Evolutionary conservation across 495 filamentous ascomycete species (phyloP).

Genomic region (Penicillium malachiteum): DNA sequence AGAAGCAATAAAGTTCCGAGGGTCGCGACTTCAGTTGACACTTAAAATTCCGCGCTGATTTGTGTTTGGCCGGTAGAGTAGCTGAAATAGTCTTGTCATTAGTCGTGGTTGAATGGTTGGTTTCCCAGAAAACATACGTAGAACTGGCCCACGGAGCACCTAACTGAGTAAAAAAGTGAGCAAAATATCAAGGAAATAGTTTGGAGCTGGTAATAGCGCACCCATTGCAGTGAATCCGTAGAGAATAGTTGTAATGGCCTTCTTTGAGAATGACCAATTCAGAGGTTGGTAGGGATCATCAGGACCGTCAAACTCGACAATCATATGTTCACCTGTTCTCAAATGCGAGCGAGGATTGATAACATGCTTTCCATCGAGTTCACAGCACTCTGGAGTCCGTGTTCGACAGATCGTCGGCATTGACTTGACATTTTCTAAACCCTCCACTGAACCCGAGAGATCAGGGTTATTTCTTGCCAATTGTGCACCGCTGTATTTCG

Average conservation of each 20-base stretch:
- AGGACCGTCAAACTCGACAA: constrained; percentile 30
- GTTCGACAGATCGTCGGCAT: too few species aligned
- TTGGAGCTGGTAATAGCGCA: constrained; percentile 17
- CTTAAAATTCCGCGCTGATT: constrained; percentile 43
- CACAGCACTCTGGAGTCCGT: too few species aligned
- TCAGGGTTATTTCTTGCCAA: too few species aligned
- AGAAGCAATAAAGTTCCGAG: constrained; percentile 53
- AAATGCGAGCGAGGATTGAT: neutral
- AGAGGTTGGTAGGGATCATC: constrained; percentile 50
- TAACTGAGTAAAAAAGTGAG: neutral
- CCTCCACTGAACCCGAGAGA: too few species aligned
- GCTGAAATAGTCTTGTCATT: constrained; percentile 38
- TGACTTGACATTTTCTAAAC: too few species aligned
- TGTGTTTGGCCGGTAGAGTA: constrained; percentile 49
- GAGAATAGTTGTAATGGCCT: constrained; percentile 1
- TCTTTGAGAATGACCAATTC: constrained; percentile 42
- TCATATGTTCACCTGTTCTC: neutral
- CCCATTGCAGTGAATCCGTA: constrained; percentile 13
- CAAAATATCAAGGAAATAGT: neutral
- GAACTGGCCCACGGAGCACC: neutral
- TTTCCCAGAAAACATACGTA: neutral
- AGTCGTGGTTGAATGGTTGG: neutral
- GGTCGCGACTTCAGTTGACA: constrained; percentile 46
- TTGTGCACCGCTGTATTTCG: too few species aligned
- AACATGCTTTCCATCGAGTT: too few species aligned